Percentiles rank a stretch among this genome's conserved stretches.
phyloP scores from a whole-genome alignment of 176 grass and related monocot genomes.

The Metroxylon sagu region DNA sequence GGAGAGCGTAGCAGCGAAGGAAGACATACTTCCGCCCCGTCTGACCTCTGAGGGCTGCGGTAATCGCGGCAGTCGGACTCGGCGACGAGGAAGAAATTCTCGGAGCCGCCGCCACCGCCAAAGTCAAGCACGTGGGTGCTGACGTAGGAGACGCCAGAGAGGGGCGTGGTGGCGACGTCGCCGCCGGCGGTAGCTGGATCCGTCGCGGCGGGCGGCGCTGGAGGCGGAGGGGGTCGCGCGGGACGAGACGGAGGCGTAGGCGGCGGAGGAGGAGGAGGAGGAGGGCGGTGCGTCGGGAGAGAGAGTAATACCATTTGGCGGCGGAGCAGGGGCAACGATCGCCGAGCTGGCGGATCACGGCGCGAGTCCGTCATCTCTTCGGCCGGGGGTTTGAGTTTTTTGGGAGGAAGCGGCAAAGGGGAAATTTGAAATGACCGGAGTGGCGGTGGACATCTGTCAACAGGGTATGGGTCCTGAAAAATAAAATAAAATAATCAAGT shows the following conservation, averaged over 20 bases:
- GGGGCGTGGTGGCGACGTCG: constrained; percentile 36
- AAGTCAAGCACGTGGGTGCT: constrained; percentile 53
- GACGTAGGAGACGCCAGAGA: constrained; percentile 74
- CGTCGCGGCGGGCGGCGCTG: constrained; percentile 36
- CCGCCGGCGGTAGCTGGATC: constrained; percentile 42
- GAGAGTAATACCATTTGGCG: constrained; percentile 67
- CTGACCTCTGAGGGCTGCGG: constrained; percentile 50
- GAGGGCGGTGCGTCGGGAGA: constrained; percentile 26
- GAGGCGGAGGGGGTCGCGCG: constrained; percentile 19
- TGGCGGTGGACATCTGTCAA: no score
- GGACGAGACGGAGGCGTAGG: constrained; percentile 26
- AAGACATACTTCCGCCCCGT: constrained; percentile 63
- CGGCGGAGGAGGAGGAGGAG: constrained; percentile 15
- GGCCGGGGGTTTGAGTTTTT: no score
- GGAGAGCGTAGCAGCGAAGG: constrained; percentile 86
- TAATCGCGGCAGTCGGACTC: constrained; percentile 97
- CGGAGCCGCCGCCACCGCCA: constrained; percentile 20
- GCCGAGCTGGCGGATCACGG: constrained; percentile 59
- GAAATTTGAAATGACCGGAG: no score
- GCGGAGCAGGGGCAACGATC: constrained; percentile 82
- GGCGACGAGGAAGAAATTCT: constrained; percentile 69
- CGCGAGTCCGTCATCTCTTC: constrained; percentile 36
- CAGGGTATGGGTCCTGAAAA: no score
- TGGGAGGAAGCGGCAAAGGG: no score
- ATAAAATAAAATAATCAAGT: no score